These are phyloP conservation scores for Penicillium paneum DNA, from an alignment of 2,329 filamentous ascomycete genomes.

Conservation along the genomic window DNA sequence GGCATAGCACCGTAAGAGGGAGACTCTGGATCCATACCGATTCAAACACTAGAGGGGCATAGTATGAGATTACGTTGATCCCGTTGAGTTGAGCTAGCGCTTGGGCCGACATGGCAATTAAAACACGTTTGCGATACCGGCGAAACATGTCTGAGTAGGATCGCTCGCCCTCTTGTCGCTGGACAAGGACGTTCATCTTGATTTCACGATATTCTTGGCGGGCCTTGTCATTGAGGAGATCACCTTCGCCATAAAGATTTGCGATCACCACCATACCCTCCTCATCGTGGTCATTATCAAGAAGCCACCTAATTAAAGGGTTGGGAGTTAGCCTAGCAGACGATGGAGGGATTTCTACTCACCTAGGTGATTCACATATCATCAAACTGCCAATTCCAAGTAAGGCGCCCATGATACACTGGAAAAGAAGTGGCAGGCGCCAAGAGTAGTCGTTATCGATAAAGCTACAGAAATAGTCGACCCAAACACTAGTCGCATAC, in stretches of 20 bases:
- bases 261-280: conserved; percentile 98
- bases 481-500: conserved; percentile 96
- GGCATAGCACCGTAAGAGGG: neutral
- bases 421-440: conserved; percentile 85
- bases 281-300: conserved; percentile 97
- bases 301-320: conserved; percentile 69
- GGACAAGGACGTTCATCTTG: conserved; percentile 93
- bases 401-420: conserved; percentile 88
- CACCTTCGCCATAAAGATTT: conserved; percentile 91
- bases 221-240: conserved; percentile 89
- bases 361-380: conserved; percentile 96
- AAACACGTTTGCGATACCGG: conserved; percentile 84
- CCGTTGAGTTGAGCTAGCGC: conserved; percentile 94
- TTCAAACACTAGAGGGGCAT: conserved; percentile 93
- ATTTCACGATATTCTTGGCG: conserved; percentile 97
- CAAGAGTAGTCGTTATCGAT: conserved; percentile 84
- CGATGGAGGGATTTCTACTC: conserved; percentile 25
- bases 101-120: conserved; percentile 98
- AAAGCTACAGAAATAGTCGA: conserved; percentile 93
- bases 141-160: conserved; percentile 93
- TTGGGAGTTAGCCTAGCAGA: conserved; percentile 25
- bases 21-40: conserved; percentile 43
- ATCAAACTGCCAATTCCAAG: conserved; percentile 82
- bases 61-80: conserved; percentile 99
- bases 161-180: conserved; percentile 91